A percentile compares a stretch with the other conserved stretches of the same genome.
Conservation (phyloP, 2,329 filamentous ascomycete species). For the Aspergillus amoenus region DNA sequence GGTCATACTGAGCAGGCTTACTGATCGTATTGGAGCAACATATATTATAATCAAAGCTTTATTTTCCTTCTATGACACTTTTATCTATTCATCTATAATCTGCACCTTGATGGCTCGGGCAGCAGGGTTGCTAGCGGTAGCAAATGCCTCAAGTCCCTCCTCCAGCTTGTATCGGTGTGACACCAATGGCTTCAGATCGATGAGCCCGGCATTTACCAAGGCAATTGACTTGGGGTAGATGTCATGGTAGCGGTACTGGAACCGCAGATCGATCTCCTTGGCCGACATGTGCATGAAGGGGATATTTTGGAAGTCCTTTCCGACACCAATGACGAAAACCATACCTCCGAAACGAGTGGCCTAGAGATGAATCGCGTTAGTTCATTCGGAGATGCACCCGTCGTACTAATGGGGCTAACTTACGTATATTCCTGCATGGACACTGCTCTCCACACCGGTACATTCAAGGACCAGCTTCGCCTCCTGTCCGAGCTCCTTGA, state of each 20-base stretch:
- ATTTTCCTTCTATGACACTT: neutral
- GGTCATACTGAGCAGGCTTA: neutral
- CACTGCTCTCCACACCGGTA: conserved; percentile 20
- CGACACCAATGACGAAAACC: conserved; percentile 21
- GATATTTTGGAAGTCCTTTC: conserved; percentile 22
- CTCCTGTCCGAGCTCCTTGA: conserved; percentile 18
- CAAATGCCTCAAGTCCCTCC: conserved; percentile 38
- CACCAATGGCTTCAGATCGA: conserved; percentile 40
- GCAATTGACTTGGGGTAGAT: conserved; percentile 24
- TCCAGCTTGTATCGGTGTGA: conserved; percentile 39
- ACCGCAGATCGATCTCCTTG: conserved; percentile 19
- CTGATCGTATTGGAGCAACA: neutral
- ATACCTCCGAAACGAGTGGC: conserved; percentile 20
- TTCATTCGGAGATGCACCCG: neutral
- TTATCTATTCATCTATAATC: conserved; percentile 19
- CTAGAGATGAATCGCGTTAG: conserved; percentile 4
- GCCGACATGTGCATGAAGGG: conserved; percentile 23
- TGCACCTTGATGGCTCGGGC: conserved; percentile 36
- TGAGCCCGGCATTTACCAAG: conserved; percentile 34
- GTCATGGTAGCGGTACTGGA: conserved; percentile 22
- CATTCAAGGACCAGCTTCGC: conserved; percentile 22
- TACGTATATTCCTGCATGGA: conserved; percentile 22
- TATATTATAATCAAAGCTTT: neutral
- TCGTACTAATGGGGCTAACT: neutral
- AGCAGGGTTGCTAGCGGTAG: conserved; percentile 35